Percentiles rank a stretch among this genome's conserved stretches.
phyloP scores from a whole-genome alignment of 805 yeast genomes.

The Yamadazyma akitaensis region DNA sequence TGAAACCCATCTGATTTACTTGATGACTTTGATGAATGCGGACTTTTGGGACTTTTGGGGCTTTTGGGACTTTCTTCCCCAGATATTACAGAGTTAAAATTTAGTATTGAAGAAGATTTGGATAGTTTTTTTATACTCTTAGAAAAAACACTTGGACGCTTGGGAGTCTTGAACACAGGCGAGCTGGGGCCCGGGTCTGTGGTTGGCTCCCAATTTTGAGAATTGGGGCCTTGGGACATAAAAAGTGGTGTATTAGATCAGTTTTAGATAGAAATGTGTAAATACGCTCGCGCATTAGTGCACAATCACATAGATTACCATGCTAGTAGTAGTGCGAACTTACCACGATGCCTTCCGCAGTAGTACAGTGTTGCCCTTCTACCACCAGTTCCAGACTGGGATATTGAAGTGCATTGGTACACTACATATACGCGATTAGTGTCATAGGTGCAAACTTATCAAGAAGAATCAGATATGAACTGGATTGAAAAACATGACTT shows the following conservation, averaged over 20 bases:
- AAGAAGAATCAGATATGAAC: no score
- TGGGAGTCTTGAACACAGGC: constrained; percentile 8
- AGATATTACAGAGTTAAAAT: constrained; percentile 11
- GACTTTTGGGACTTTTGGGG: constrained; percentile 1
- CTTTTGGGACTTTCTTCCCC: background rate
- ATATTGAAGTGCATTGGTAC: no score
- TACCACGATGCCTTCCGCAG: background rate
- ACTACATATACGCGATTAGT: no score
- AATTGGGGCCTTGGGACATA: constrained; percentile 2
- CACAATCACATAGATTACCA: background rate
- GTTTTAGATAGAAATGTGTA: constrained; percentile 1
- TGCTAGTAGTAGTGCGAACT: background rate
- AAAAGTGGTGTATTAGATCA: background rate
- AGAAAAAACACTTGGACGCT: constrained; percentile 19
- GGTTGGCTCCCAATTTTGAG: background rate
- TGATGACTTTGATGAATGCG: background rate
- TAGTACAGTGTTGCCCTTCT: no score
- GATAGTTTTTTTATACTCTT: constrained; percentile 30
- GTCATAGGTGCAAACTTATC: no score
- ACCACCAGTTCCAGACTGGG: no score
- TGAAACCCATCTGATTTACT: constrained; percentile 21
- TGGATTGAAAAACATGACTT: no score
- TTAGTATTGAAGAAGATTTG: constrained; percentile 26
- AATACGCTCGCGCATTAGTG: background rate
- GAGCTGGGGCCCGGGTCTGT: background rate